Evolutionary conservation across 2,329 filamentous ascomycete species (phyloP).

Genomic region (Colletotrichum noveboracense): DNA sequence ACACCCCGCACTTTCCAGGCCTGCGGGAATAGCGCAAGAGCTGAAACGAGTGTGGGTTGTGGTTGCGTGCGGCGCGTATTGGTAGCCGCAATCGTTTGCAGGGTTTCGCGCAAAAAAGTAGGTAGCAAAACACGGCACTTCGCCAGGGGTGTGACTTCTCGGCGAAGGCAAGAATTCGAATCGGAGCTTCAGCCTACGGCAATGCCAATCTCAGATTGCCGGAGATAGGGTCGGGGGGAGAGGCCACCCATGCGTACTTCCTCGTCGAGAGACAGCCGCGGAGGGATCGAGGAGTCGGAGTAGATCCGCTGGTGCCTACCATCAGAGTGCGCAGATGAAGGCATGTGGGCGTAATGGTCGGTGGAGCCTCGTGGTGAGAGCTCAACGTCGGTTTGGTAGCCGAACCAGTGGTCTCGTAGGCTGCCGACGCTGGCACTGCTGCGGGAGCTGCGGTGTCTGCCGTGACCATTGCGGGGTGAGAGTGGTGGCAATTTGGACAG

Average conservation of each 20-base stretch:
- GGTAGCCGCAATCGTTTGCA: not conserved
- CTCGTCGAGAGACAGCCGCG: constrained; percentile 51
- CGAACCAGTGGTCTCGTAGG: constrained; percentile 46
- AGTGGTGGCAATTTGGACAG: constrained; percentile 54
- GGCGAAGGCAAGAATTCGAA: not conserved
- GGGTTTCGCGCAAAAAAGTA: not conserved
- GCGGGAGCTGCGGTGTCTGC: constrained; percentile 48
- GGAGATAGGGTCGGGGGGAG: constrained; percentile 53
- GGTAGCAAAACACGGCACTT: not conserved
- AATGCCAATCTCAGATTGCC: constrained; percentile 54
- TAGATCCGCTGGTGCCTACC: constrained; percentile 43
- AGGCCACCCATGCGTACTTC: constrained; percentile 49
- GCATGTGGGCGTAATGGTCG: constrained; percentile 27
- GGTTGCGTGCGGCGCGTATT: not conserved
- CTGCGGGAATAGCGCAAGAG: constrained; percentile 15
- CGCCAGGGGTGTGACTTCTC: not conserved
- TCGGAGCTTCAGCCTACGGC: constrained; percentile 54
- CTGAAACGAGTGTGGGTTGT: not conserved
- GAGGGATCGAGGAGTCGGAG: constrained; percentile 48
- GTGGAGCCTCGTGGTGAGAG: constrained; percentile 40
- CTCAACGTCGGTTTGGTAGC: constrained; percentile 38
- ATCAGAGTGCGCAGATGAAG: constrained; percentile 23
- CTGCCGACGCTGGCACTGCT: constrained; percentile 50
- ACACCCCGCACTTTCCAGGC: constrained; percentile 5
- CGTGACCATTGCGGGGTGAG: constrained; percentile 32